Base-by-base conservation (phyloP, 768 basidiomycete species). In the Hydnomerulius pinastri region DNA sequence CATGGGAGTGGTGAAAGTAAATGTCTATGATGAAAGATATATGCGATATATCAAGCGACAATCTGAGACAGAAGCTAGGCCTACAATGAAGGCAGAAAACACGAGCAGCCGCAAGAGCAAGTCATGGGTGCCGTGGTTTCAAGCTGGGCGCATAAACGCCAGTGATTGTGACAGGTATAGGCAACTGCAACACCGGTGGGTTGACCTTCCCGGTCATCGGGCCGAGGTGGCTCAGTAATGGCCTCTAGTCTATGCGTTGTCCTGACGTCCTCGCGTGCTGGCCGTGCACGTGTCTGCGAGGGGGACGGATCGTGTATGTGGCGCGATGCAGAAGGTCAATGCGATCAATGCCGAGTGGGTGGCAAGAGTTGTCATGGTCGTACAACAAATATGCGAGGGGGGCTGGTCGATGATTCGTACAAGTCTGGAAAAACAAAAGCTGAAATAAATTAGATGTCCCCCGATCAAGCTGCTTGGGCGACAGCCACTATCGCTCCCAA, bases 401-500 rank as follows among this genome's bases (percentile, higher is more conserved):
- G 45, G 33, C 35, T 25, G 51, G 48, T 51, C 21, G 35, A 30
- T 47, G 37, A 38, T 30, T 30, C 17, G 44, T 47, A 54, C 54
- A 50, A 29, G 33, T 48, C 50, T 44, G 24, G 46, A 47, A 20
- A 36, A 36, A 43, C 37, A 35, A 43, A 43, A 46, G 44, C 23
- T 29, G 48, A 37, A 20, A 42, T 30, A 28, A 44, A 32, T 40
- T 29, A 23, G 46, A 40, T 30, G 38, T 13, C 27, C 4, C 8
- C 18, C 15, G 25, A 33, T 11, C 37, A 40, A n/a, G 39, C 29
- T 13, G 25, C 28, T 46, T 30, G 35, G 29, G 18, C 13, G 2
- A 15, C 2, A n/a, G n/a, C n/a, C n/a, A 30, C 42, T 23, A 54
- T 51, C 51, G 51, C 29, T 66, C 60, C 64, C 64, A 66, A 41